A percentile compares a stretch with the other conserved stretches of the same genome.
These are phyloP conservation scores for Albizia julibrissin DNA, from an alignment of 306 rosid species.

Conservation along the genomic window DNA sequence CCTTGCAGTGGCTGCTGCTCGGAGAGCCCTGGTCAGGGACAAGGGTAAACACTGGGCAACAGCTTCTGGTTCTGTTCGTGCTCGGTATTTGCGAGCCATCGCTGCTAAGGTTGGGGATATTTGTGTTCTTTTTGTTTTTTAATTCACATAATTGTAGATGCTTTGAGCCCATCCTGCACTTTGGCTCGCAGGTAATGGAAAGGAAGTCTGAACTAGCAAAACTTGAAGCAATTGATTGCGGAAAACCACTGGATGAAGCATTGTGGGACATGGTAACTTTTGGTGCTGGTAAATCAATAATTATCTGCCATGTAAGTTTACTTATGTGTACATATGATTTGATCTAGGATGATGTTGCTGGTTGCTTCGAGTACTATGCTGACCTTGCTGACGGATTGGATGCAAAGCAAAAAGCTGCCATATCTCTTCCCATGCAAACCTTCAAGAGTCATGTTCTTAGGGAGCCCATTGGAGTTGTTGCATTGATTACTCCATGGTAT, in stretches of 20 bases:
- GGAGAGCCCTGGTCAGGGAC: constrained; percentile 61
- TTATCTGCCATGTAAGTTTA: neutral
- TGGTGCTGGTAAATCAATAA: constrained; percentile 1
- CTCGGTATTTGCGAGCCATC: constrained; percentile 71
- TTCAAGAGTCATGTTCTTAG: constrained; percentile 66
- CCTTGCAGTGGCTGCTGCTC: constrained; percentile 76
- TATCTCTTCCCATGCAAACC: constrained; percentile 68
- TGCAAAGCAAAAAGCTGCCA: constrained; percentile 70
- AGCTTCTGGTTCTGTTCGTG: constrained; percentile 73
- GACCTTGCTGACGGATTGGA: constrained; percentile 90
- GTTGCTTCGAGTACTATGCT: constrained; percentile 81
- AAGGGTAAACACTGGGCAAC: constrained; percentile 66
- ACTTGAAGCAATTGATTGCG: constrained; percentile 68
- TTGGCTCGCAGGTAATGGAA: constrained; percentile 51
- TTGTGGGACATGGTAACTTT: constrained; percentile 62
- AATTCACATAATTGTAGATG: constrained; percentile 12
- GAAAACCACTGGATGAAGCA: constrained; percentile 86
- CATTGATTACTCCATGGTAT: constrained; percentile 85
- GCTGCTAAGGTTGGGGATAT: constrained; percentile 64
- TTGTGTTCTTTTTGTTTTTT: neutral
- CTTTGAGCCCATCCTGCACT: constrained; percentile 9
- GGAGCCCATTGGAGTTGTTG: constrained; percentile 90
- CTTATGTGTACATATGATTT: constrained; percentile 21
- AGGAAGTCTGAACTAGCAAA: constrained; percentile 61
- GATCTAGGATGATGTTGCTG: constrained; percentile 76